A percentile compares a stretch with the other conserved stretches of the same genome.
Conservation (phyloP, 768 basidiomycete genomes). For the Lactifluus subvellereus region DNA sequence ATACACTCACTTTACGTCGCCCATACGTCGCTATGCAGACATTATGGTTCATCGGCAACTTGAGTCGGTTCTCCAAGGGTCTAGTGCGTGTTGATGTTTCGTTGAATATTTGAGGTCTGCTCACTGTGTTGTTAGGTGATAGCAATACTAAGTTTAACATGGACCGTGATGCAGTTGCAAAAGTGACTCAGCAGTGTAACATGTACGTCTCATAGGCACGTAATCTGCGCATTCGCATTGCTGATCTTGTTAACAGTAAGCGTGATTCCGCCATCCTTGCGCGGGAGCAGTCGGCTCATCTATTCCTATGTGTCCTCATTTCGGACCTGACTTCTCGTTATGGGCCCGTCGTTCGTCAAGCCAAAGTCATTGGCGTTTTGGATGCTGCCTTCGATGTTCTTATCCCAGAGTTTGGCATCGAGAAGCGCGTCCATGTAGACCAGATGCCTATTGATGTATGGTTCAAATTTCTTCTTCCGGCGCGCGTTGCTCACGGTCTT, state of each 20-base stretch:
- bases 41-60: constrained; percentile 94
- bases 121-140: constrained; percentile 13
- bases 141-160: constrained; percentile 79
- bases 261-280: constrained; percentile 87
- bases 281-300: constrained; percentile 92
- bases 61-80: constrained; percentile 76
- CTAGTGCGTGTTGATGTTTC: constrained; percentile 39
- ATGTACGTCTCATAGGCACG: constrained; percentile 50
- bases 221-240: neutral
- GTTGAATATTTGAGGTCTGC: neutral
- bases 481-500: neutral
- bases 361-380: constrained; percentile 92
- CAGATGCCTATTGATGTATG: constrained; percentile 97
- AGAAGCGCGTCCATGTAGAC: constrained; percentile 97
- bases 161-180: constrained; percentile 97
- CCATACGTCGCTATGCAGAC: constrained; percentile 91
- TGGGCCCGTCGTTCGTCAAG: constrained; percentile 92
- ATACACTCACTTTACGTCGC: constrained; percentile 91
- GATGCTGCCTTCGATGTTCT: constrained; percentile 97
- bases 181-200: constrained; percentile 97
- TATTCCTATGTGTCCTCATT: constrained; percentile 92
- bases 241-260: constrained; percentile 47
- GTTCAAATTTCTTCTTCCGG: constrained; percentile 7
- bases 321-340: constrained; percentile 91
- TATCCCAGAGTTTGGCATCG: constrained; percentile 95